Conservation (phyloP, 2,329 filamentous ascomycete species). For the Fusarium proliferatum region DNA sequence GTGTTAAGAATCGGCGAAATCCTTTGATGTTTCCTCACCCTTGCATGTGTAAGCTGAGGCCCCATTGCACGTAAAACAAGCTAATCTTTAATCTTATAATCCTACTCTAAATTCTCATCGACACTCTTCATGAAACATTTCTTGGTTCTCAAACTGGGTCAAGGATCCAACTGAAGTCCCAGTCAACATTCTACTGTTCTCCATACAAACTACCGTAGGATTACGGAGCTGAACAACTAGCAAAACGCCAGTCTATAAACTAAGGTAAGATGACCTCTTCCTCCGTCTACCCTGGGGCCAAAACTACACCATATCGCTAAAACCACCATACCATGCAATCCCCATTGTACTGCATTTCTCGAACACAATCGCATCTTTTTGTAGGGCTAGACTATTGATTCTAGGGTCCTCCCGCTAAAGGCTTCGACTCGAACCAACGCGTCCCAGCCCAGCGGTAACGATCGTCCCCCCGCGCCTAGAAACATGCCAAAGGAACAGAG, state of each 20-base stretch:
- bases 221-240: background rate
- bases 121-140: background rate
- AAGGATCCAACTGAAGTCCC: background rate
- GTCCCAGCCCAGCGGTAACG: background rate
- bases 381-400: slow-evolving; percentile 3
- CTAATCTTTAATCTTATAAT: background rate
- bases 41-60: background rate
- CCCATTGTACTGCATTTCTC: background rate
- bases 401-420: background rate
- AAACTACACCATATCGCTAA: background rate
- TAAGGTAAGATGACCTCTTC: background rate
- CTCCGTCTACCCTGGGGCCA: background rate
- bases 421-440: background rate
- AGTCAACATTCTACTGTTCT: background rate
- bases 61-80: background rate
- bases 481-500: background rate
- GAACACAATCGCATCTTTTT: background rate
- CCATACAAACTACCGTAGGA: background rate
- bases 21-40: background rate
- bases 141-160: background rate
- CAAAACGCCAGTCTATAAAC: background rate
- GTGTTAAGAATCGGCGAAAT: background rate
- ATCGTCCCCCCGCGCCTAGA: background rate
- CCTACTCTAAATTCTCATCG: background rate
- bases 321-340: background rate